Conservation (phyloP, 768 basidiomycete genomes). For the Rhodotorula paludigena region DNA sequence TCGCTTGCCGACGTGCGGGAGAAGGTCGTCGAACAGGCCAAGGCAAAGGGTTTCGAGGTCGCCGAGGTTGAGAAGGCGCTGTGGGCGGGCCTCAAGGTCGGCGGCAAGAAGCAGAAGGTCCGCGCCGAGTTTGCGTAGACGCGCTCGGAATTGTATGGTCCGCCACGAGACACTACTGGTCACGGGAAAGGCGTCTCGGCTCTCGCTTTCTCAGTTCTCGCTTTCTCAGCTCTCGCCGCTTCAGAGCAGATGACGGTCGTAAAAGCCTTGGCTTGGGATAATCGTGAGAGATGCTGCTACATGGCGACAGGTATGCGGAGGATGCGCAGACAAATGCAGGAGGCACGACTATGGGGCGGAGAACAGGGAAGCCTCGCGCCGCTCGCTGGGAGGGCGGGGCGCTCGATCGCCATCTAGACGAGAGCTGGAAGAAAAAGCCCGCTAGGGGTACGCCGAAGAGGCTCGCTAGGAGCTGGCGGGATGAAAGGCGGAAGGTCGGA, state of each 20-base stretch:
- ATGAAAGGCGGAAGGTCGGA: neutral
- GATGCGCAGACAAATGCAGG: neutral
- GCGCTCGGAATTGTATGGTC: neutral
- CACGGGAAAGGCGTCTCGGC: no score
- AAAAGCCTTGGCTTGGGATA: no score
- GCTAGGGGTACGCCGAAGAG: no score
- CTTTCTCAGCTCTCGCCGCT: no score
- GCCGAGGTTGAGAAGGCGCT: conserved; percentile 24
- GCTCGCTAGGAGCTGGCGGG: neutral
- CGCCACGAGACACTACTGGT: no score
- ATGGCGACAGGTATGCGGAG: no score
- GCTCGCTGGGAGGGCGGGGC: neutral
- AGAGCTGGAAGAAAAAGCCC: neutral
- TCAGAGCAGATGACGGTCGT: no score
- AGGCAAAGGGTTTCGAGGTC: neutral
- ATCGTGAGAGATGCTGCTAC: no score
- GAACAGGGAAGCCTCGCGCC: neutral
- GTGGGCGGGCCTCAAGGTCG: conserved; percentile 27
- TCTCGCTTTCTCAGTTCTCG: no score
- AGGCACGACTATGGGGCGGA: no score
- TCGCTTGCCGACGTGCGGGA: conserved; percentile 16
- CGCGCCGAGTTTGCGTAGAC: conserved; percentile 22
- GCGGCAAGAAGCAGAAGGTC: conserved; percentile 35
- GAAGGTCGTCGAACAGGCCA: conserved; percentile 11
- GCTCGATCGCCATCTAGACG: neutral